These are phyloP conservation scores for Forsythia viridissima DNA, from an alignment of 257 asterid species.

Conservation along the genomic window DNA sequence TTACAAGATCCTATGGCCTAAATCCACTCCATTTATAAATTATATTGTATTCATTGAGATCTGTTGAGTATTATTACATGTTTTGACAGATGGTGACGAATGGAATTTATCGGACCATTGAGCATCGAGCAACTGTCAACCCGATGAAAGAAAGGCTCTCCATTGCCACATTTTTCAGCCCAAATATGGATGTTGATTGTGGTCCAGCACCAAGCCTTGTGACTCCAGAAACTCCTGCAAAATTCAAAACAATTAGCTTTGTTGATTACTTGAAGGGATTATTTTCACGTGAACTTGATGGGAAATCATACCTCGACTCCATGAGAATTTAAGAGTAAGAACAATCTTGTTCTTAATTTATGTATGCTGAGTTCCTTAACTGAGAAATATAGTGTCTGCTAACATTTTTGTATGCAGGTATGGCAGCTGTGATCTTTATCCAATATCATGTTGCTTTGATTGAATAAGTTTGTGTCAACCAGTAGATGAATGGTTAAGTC, in stretches of 20 bases:
- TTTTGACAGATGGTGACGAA: constrained; percentile 42
- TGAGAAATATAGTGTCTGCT: neutral
- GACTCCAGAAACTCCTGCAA: constrained; percentile 37
- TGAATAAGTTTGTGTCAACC: neutral
- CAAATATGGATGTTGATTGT: constrained; percentile 18
- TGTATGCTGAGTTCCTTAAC: neutral
- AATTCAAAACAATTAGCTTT: constrained; percentile 34
- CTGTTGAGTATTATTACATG: neutral
- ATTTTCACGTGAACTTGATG: constrained; percentile 39
- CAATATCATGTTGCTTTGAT: neutral
- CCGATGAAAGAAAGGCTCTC: constrained; percentile 42
- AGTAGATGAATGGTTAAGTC: neutral
- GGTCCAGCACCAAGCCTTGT: constrained; percentile 50
- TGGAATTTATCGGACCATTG: constrained; percentile 50
- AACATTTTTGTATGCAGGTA: neutral
- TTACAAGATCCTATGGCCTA: neutral
- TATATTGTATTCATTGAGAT: neutral
- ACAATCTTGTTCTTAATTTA: neutral
- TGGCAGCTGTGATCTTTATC: neutral
- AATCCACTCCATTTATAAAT: neutral
- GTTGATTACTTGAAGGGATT: constrained; percentile 36
- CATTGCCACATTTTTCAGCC: constrained; percentile 41
- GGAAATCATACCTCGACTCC: constrained; percentile 45
- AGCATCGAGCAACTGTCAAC: constrained; percentile 52
- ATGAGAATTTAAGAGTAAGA: constrained; percentile 35